Conservation (phyloP, 306 rosid genomes). For the Trichosanthes truncata region DNA sequence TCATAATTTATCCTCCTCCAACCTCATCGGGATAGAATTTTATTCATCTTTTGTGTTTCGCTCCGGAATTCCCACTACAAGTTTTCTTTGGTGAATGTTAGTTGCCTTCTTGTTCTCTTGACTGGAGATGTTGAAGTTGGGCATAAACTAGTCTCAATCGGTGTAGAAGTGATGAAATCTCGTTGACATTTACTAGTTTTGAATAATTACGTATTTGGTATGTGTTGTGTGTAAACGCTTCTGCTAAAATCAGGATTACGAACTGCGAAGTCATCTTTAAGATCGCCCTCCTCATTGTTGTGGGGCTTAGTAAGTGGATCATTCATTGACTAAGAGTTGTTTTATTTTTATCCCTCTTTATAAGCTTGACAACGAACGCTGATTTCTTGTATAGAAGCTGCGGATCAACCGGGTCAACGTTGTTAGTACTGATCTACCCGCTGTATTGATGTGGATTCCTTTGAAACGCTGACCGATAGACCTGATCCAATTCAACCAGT, state of each 20-base stretch:
- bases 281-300: not conserved
- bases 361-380: not conserved
- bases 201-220: not conserved
- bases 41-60: not conserved
- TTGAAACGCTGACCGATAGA: not conserved
- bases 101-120: not conserved
- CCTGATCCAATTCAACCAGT: not conserved
- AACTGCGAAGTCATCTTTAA: not conserved
- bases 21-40: not conserved
- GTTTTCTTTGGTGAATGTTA: not conserved
- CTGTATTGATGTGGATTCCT: not conserved
- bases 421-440: not conserved
- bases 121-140: not conserved
- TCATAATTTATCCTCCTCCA: not conserved
- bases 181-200: not conserved
- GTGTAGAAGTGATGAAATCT: not conserved
- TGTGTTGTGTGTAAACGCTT: not conserved
- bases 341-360: not conserved
- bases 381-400: not conserved
- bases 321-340: not conserved
- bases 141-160: not conserved
- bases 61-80: not conserved
- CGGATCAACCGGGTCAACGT: not conserved
- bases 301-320: not conserved
- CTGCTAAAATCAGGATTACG: not conserved